Percentiles rank a stretch among this genome's conserved stretches.
phyloP scores from a whole-genome alignment of 2,329 filamentous ascomycete species.

The Monilinia laxa region DNA sequence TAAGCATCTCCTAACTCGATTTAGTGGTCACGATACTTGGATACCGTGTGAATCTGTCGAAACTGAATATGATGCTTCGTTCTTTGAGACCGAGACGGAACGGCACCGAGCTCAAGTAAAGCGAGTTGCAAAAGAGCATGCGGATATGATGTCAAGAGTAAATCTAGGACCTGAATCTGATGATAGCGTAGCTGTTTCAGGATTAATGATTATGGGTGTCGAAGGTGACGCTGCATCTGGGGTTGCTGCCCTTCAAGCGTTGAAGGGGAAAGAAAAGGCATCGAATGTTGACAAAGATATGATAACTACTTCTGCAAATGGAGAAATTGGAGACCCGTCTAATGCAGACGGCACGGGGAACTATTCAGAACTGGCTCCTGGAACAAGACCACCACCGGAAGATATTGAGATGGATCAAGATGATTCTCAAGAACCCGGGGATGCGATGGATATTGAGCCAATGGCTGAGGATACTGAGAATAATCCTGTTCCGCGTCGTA shows the following conservation, averaged over 20 bases:
- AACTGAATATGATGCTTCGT: slow-evolving; percentile 53
- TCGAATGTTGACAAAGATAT: slow-evolving; percentile 3
- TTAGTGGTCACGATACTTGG: slow-evolving; percentile 74
- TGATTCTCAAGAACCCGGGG: slow-evolving; percentile 3
- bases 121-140: slow-evolving; percentile 31
- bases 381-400: slow-evolving; percentile 1
- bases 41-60: slow-evolving; percentile 60
- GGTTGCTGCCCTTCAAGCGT: background rate
- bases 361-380: background rate
- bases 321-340: background rate
- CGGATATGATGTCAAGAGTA: slow-evolving; percentile 35
- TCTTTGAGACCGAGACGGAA: slow-evolving; percentile 46
- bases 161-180: slow-evolving; percentile 34
- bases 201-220: slow-evolving; percentile 20
- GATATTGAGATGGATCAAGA: slow-evolving; percentile 26
- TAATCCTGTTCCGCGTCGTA: slow-evolving; percentile 48
- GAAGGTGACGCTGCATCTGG: slow-evolving; percentile 18
- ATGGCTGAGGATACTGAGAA: slow-evolving; percentile 44
- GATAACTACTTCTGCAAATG: background rate
- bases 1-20: slow-evolving; percentile 68
- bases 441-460: slow-evolving; percentile 17
- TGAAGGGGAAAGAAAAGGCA: slow-evolving; percentile 14
- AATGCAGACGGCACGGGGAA: slow-evolving; percentile 7
- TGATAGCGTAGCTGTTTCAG: slow-evolving; percentile 25
- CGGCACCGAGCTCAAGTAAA: slow-evolving; percentile 31